Evolutionary conservation across 1,284 basidiomycete species (phyloP).

Genomic region (Exsudoporus floridanus): DNA sequence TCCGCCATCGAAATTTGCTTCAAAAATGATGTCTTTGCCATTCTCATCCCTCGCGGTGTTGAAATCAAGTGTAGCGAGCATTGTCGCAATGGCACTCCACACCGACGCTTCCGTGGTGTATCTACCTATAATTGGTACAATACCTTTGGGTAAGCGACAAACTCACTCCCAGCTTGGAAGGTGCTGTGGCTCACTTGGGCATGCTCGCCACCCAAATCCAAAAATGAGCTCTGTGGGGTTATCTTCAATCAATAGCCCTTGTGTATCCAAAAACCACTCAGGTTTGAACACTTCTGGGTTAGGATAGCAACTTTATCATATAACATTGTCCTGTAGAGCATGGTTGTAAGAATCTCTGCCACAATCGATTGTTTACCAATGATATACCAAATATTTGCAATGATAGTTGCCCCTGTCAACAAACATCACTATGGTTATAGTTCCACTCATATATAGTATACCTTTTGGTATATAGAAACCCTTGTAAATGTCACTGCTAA

Average conservation of each 20-base stretch:
- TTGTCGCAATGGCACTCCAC: constrained; percentile 14
- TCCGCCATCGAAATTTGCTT: background rate
- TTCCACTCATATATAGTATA: background rate
- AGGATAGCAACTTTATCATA: constrained; percentile 16
- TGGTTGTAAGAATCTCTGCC: background rate
- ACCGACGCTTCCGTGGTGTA: constrained; percentile 15
- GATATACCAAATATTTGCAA: constrained; percentile 18
- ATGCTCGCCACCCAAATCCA: constrained; percentile 23
- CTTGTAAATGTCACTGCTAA: constrained; percentile 10
- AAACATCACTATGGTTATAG: background rate
- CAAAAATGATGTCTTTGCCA: constrained; percentile 4
- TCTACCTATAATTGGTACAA: constrained; percentile 3
- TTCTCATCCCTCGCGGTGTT: constrained; percentile 5
- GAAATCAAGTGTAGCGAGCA: constrained; percentile 18
- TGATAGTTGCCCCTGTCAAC: constrained; percentile 7
- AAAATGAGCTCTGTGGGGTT: constrained; percentile 12
- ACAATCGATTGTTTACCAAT: no score
- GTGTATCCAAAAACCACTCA: constrained; percentile 14
- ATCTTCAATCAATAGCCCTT: constrained; percentile 13
- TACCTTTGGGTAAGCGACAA: background rate
- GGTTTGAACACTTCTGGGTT: constrained; percentile 19
- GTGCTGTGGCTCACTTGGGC: constrained; percentile 11
- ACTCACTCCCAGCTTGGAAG: background rate
- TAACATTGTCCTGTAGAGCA: constrained; percentile 20
- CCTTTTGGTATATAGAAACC: constrained; percentile 21